phyloP scores from a whole-genome alignment of 306 rosid genomes.

The Pterocarpus macrocarpus region DNA sequence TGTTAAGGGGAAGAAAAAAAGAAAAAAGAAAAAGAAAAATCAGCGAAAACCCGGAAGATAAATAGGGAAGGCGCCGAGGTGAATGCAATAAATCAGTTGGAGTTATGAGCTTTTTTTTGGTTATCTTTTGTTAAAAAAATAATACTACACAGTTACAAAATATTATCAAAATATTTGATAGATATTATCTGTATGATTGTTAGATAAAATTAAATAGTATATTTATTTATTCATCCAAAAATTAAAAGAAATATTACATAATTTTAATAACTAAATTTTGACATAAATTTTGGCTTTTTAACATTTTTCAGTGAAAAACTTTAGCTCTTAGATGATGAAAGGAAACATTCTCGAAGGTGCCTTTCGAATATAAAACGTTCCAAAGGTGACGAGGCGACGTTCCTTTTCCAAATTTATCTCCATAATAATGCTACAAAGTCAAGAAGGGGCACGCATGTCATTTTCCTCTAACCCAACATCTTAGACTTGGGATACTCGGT shows the following conservation, averaged over 20 bases:
- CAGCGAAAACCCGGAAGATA: neutral
- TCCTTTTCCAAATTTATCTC: slow-evolving; percentile 22
- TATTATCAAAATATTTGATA: no score
- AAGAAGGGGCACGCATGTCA: slow-evolving; percentile 65
- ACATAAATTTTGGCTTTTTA: no score
- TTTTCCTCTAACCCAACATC: slow-evolving; percentile 43
- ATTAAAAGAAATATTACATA: no score
- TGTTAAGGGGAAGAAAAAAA: neutral
- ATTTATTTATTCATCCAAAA: no score
- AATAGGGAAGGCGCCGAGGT: neutral
- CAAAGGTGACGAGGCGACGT: neutral
- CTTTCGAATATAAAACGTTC: neutral
- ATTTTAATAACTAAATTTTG: no score
- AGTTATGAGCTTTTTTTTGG: neutral
- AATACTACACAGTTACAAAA: no score
- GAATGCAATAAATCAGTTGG: neutral
- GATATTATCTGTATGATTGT: no score
- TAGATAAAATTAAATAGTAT: no score
- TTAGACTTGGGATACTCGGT: slow-evolving; percentile 54
- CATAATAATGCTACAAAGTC: slow-evolving; percentile 44
- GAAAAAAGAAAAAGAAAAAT: neutral
- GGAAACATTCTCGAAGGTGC: slow-evolving; percentile 45
- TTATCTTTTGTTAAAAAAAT: neutral
- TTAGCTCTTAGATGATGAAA: neutral
- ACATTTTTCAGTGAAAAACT: neutral